A percentile compares a stretch with the other conserved stretches of the same genome.
These are phyloP conservation scores for Diaporthe caulivora DNA, from an alignment of 2,329 filamentous ascomycete genomes.

Conservation along the genomic window DNA sequence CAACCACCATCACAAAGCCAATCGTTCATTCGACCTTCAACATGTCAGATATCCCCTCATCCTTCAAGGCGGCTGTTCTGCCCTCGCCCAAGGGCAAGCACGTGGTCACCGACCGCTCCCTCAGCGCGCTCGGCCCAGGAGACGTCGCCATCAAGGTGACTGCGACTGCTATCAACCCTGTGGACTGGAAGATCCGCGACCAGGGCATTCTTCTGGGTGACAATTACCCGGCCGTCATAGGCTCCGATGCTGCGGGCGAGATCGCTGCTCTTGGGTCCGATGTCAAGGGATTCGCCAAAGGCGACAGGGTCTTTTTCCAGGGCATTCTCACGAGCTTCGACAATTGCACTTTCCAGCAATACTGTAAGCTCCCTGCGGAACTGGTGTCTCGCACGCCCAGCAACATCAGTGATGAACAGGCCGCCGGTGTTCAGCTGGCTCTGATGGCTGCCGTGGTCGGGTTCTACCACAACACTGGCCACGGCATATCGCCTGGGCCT, in stretches of 20 bases:
- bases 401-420: conserved; percentile 48
- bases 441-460: conserved; percentile 42
- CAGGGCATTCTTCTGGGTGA: conserved; percentile 42
- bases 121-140: conserved; percentile 40
- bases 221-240: conserved; percentile 49
- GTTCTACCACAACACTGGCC: conserved; percentile 42
- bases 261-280: conserved; percentile 48
- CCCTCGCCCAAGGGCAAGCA: conserved; percentile 35
- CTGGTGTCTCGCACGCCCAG: conserved; percentile 49
- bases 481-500: conserved; percentile 45
- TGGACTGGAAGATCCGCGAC: conserved; percentile 52
- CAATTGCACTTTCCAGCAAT: conserved; percentile 52
- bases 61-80: conserved; percentile 37
- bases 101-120: conserved; percentile 30
- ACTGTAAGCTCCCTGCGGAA: conserved; percentile 49
- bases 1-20: neutral
- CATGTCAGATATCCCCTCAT: conserved; percentile 28
- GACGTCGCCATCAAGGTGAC: conserved; percentile 42
- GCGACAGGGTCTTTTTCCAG: conserved; percentile 54
- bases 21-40: neutral
- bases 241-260: conserved; percentile 50
- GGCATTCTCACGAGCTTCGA: conserved; percentile 49
- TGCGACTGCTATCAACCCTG: conserved; percentile 50
- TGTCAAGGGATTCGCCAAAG: conserved; percentile 46
- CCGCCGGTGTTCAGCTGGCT: conserved; percentile 44